phyloP scores from a whole-genome alignment of 306 rosid species.

The Quercus berberidifolia region DNA sequence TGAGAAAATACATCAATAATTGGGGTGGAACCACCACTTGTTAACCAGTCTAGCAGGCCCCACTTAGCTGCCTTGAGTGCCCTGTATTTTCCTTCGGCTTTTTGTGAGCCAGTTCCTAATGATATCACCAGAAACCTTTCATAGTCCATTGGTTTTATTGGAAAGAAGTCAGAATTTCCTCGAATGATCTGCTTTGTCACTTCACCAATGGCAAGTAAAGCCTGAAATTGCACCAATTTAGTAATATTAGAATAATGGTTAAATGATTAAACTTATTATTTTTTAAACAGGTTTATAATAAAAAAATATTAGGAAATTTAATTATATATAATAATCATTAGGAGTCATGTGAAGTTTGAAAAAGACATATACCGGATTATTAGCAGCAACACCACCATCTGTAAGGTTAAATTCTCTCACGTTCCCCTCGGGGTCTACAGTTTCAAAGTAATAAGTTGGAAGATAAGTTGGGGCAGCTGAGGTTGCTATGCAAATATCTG shows the following conservation, averaged over 20 bases:
- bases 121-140: slow-evolving; percentile 47
- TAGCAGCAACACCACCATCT: slow-evolving; percentile 73
- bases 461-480: slow-evolving; percentile 80
- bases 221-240: slow-evolving; percentile 10
- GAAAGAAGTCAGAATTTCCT: slow-evolving; percentile 19
- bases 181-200: slow-evolving; percentile 38
- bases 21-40: slow-evolving; percentile 39
- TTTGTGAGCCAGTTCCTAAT: slow-evolving; percentile 54
- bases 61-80: slow-evolving; percentile 45
- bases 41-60: slow-evolving; percentile 55
- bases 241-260: background rate
- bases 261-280: no score
- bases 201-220: slow-evolving; percentile 48
- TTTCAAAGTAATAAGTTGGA: slow-evolving; percentile 60
- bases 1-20: slow-evolving; percentile 39
- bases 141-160: slow-evolving; percentile 31
- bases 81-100: slow-evolving; percentile 35
- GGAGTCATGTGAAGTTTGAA: background rate
- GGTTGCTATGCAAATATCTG: slow-evolving; percentile 66
- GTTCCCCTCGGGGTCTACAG: slow-evolving; percentile 11
- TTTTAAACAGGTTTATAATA: no score
- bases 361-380: slow-evolving; percentile 50
- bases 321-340: background rate
- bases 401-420: slow-evolving; percentile 45
- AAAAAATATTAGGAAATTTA: background rate